These are phyloP conservation scores for Metschnikowia chrysomelidarum DNA, from an alignment of 805 yeast genomes.

Conservation along the genomic window DNA sequence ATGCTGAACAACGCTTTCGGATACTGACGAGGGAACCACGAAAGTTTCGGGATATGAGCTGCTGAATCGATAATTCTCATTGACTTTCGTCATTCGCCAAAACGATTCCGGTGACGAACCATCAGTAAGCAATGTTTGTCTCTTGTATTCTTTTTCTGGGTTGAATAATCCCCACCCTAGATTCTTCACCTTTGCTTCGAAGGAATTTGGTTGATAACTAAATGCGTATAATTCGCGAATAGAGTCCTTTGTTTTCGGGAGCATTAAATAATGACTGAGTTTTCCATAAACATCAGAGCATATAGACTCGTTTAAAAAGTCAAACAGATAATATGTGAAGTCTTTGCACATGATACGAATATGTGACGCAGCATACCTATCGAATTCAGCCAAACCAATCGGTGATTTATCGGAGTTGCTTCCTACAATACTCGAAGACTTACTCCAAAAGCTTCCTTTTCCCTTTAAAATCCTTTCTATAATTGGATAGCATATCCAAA, in stretches of 20 bases:
- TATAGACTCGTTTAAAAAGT: constrained; percentile 55
- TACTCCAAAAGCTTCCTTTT: constrained; percentile 48
- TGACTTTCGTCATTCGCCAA: constrained; percentile 75
- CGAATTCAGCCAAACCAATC: constrained; percentile 20
- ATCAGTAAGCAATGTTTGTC: constrained; percentile 60
- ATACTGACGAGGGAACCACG: constrained; percentile 71
- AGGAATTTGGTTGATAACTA: constrained; percentile 69
- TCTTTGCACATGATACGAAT: constrained; percentile 79
- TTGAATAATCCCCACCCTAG: constrained; percentile 76
- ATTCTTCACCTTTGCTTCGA: constrained; percentile 49
- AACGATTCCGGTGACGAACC: constrained; percentile 18
- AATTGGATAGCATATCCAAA: constrained; percentile 91
- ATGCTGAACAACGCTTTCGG: constrained; percentile 79
- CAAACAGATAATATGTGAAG: constrained; percentile 77
- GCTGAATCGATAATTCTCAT: constrained; percentile 63
- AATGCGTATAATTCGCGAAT: constrained; percentile 66
- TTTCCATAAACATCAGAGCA: constrained; percentile 74
- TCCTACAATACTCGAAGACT: constrained; percentile 1
- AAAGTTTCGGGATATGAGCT: constrained; percentile 70
- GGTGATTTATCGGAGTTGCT: constrained; percentile 1
- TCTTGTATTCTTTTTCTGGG: constrained; percentile 58
- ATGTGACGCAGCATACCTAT: constrained; percentile 46
- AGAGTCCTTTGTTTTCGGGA: constrained; percentile 45
- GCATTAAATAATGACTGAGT: constrained; percentile 64
- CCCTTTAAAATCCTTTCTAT: constrained; percentile 60